Conservation (phyloP, 495 filamentous ascomycete genomes). For the Thozetella sp. region DNA sequence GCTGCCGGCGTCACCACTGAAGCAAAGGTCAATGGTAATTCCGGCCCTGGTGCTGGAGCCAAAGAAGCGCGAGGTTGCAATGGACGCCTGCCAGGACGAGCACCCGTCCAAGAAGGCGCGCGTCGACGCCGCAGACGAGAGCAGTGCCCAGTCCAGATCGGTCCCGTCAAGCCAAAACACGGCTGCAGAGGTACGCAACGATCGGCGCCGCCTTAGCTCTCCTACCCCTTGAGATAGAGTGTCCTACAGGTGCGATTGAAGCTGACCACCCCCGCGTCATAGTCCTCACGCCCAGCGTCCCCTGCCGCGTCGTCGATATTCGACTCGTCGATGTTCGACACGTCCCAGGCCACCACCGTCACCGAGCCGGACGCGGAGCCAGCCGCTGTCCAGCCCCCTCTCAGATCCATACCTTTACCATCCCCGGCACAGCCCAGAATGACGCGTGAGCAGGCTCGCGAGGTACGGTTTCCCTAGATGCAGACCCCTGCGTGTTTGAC, state of each 20-base stretch:
- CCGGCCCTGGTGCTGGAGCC: background rate
- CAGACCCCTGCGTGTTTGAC: background rate
- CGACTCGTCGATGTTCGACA: constrained; percentile 34
- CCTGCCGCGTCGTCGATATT: constrained; percentile 33
- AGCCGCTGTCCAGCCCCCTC: constrained; percentile 7
- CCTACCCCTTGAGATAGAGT: background rate
- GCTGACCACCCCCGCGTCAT: background rate
- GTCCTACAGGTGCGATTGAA: background rate
- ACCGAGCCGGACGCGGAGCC: constrained; percentile 36
- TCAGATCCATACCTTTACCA: constrained; percentile 7
- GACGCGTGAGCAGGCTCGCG: constrained; percentile 41
- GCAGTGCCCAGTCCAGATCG: background rate
- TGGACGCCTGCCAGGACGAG: constrained; percentile 1
- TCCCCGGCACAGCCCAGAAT: constrained; percentile 16
- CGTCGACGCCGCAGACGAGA: background rate
- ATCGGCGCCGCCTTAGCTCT: background rate
- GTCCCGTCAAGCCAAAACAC: constrained; percentile 2
- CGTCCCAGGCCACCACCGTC: constrained; percentile 33
- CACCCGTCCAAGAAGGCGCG: constrained; percentile 12
- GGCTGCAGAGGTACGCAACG: background rate
- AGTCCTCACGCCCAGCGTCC: constrained; percentile 17
- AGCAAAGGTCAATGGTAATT: background rate
- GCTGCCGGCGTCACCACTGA: background rate
- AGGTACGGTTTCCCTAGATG: constrained; percentile 23
- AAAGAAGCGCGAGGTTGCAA: background rate